Base-by-base conservation (phyloP, 306 rosid species). In the Quercus gilva region DNA sequence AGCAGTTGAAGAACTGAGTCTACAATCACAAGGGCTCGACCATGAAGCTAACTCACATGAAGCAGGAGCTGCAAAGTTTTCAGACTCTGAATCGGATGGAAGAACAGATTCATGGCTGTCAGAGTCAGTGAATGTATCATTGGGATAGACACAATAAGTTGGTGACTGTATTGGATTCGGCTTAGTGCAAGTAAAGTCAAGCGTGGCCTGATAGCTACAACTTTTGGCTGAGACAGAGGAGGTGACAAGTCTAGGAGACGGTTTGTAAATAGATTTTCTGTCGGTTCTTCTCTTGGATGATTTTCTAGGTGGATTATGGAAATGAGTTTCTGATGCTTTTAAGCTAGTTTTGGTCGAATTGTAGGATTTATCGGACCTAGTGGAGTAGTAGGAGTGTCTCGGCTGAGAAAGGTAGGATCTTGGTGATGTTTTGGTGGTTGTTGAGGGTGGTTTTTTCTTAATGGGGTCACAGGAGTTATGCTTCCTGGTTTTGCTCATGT, bases 241-340 rank as follows among this genome's bases (percentile, higher is more conserved):
- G 35, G 85, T 73, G 26, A 84, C 72, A 75, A 74, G 69, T 13
- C 59, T 74, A 6, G 91, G 94, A 82, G 95, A 86, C 67, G 96
- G 97, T 88, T 83, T 89, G 89, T 88, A 92, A 82, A 94, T 76
- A 21, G 96, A 82, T 89, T 81, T 91, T 80, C 96, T 89, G 83
- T 87, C 77, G 51, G 87, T 8, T 81, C 85, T 90, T 85, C 84
- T 88, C 76, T 81, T 88, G 20, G 96, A 90, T 51, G 92, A 86
- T 81, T 80, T 88, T 88, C 91, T 89, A 14, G 94, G 94, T 49
- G 92, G 90, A 67, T 90, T 95, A 69, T 20, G 89, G 76, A 88
- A 87, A 74, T 81, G 76, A 25, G 84, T 69, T 43, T 75, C 84
- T n/a, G 88, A 90, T 41, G 78, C 80, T 85, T 76, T 84, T 51